These are phyloP conservation scores for Planoprotostelium fungivorum DNA, from an alignment of 78 protist genomes.

Conservation along the genomic window DNA sequence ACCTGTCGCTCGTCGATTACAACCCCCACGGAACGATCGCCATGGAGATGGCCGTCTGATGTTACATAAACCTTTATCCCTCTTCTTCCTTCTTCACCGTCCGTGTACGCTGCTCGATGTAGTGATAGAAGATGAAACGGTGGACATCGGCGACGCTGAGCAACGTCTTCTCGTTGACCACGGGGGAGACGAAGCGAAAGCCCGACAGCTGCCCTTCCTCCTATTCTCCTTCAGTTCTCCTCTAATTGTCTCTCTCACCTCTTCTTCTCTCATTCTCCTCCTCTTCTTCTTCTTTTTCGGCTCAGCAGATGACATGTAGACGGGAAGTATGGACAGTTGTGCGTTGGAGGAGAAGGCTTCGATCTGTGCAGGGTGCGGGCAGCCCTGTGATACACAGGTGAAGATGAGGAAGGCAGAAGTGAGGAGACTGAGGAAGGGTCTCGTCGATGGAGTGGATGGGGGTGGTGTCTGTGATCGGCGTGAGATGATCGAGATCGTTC, in stretches of 20 bases:
- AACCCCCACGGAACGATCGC: conserved; percentile 46
- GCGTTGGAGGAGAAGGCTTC: not conserved
- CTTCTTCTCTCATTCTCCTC: not conserved
- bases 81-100: too few species aligned
- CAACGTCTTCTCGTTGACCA: not conserved
- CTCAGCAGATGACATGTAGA: not conserved
- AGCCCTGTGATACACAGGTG: not conserved
- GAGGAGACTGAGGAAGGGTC: too few species aligned
- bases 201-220: not conserved
- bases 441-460: too few species aligned
- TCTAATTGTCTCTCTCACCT: not conserved
- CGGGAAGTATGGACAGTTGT: not conserved
- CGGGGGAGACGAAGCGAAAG: not conserved
- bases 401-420: not conserved
- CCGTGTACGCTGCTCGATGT: too few species aligned
- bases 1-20: conserved; percentile 63
- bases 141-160: not conserved
- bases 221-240: not conserved
- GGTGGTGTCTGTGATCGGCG: too few species aligned
- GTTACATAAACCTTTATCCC: too few species aligned
- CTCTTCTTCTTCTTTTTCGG: not conserved
- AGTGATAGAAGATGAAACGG: not conserved
- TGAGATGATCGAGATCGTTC: not conserved
- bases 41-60: conserved; percentile 89
- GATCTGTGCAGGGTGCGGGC: not conserved